Conservation (phyloP, 352 stramenopile species). For the Pythium coloratum region DNA sequence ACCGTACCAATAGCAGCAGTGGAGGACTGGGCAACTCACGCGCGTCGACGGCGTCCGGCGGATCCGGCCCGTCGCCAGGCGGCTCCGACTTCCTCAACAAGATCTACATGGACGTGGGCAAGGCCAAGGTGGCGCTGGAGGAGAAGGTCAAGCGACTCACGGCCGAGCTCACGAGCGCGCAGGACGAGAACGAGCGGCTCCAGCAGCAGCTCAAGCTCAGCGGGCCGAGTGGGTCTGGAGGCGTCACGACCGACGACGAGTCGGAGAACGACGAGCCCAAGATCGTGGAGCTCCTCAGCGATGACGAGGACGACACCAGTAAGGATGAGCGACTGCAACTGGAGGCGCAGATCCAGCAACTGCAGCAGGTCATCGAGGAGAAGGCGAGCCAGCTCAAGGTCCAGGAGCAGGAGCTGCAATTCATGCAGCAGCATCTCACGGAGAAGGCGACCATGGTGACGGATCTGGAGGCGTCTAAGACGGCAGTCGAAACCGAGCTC, state of each 20-base stretch:
- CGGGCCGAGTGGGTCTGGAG: constrained; percentile 6
- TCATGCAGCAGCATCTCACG: constrained; percentile 27
- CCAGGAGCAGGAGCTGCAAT: constrained; percentile 34
- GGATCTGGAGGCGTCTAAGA: constrained; percentile 19
- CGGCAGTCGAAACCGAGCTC: constrained; percentile 30
- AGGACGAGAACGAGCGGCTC: constrained; percentile 54
- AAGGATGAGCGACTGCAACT: constrained; percentile 30
- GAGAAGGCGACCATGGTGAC: constrained; percentile 23
- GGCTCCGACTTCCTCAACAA: constrained; percentile 67
- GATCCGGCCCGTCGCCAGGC: not conserved
- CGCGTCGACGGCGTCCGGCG: not conserved
- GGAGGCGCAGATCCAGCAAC: constrained; percentile 27
- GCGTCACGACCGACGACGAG: not conserved
- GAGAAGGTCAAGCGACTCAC: constrained; percentile 69
- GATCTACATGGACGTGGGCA: constrained; percentile 79
- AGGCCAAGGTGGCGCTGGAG: constrained; percentile 72
- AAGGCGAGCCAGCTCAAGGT: constrained; percentile 23
- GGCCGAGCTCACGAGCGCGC: constrained; percentile 39
- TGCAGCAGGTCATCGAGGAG: constrained; percentile 25
- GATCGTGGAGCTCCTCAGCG: constrained; percentile 25
- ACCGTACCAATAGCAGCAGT: not conserved
- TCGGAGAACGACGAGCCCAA: constrained; percentile 20
- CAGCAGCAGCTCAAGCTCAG: constrained; percentile 35
- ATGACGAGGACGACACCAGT: constrained; percentile 23
- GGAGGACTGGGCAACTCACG: constrained; percentile 13